These are phyloP conservation scores for Ganoderma lingzhi DNA, from an alignment of 1,284 basidiomycete genomes.

Conservation along the genomic window DNA sequence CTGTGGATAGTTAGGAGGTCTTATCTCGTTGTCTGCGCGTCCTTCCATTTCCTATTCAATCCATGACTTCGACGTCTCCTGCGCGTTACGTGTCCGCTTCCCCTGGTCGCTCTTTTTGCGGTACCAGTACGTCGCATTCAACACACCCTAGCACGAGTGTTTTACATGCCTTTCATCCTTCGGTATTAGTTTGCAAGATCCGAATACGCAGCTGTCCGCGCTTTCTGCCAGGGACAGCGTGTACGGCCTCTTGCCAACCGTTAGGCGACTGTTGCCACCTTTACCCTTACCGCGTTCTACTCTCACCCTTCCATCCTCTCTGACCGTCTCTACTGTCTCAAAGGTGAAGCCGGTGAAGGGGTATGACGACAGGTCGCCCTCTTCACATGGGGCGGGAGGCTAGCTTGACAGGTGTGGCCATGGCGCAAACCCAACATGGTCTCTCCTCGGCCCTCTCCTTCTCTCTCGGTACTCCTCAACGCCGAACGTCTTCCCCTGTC, in stretches of 20 bases:
- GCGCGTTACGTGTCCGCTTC: neutral
- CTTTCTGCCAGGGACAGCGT: slow-evolving; percentile 1
- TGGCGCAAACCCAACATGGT: slow-evolving; percentile 1
- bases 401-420: slow-evolving; percentile 9
- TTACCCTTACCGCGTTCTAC: neutral
- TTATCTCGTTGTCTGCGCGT: slow-evolving; percentile 3
- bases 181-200: slow-evolving; percentile 16
- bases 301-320: neutral
- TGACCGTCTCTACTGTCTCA: neutral
- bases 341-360: slow-evolving; percentile 11
- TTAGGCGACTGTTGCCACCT: slow-evolving; percentile 2
- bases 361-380: neutral
- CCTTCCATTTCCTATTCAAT: neutral
- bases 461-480: slow-evolving; percentile 5
- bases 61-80: neutral
- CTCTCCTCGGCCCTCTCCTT: slow-evolving; percentile 9
- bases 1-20: neutral
- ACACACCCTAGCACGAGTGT: slow-evolving; percentile 5
- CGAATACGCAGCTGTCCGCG: slow-evolving; percentile 18
- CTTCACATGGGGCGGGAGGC: slow-evolving; percentile 14
- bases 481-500: slow-evolving; percentile 5
- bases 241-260: slow-evolving; percentile 2
- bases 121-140: neutral
- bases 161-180: slow-evolving; percentile 4
- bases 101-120: neutral